Evolutionary conservation across 2,329 filamentous ascomycete genomes (phyloP).

Genomic region (Mycogone perniciosa): DNA sequence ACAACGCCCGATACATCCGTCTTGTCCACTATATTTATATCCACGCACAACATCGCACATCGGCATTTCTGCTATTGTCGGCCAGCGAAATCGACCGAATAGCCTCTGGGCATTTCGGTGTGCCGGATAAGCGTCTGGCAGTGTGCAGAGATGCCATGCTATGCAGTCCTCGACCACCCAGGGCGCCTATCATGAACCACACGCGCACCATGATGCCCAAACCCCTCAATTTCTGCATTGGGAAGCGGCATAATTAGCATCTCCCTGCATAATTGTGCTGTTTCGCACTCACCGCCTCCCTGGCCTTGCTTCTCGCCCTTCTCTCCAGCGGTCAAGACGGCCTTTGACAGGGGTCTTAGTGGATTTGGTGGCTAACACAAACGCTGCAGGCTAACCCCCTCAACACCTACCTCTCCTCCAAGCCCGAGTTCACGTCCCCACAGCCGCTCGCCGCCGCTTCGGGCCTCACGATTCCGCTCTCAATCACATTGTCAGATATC

Average conservation of each 20-base stretch:
- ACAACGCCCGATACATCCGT: conserved; percentile 15
- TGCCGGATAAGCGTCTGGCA: conserved; percentile 9
- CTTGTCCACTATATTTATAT: conserved; percentile 5
- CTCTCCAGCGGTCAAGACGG: background rate
- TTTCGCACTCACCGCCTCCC: background rate
- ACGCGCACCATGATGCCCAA: background rate
- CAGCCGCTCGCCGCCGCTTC: conserved; percentile 86
- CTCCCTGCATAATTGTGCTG: background rate
- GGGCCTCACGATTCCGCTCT: conserved; percentile 91
- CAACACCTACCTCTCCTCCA: conserved; percentile 89
- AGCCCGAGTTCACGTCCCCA: conserved; percentile 87
- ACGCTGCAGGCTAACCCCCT: conserved; percentile 73
- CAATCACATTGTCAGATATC: conserved; percentile 93
- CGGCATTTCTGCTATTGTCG: background rate
- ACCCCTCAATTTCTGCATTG: conserved; percentile 7
- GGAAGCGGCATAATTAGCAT: background rate
- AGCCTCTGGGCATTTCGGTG: background rate
- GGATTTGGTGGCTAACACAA: conserved; percentile 5
- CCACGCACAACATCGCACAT: background rate
- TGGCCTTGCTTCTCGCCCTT: background rate
- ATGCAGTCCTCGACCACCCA: conserved; percentile 1
- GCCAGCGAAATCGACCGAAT: conserved; percentile 15
- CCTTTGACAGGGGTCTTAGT: background rate
- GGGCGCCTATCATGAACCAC: background rate
- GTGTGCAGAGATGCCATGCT: background rate